Evolutionary conservation across 2,329 filamentous ascomycete genomes (phyloP), one percentile per base, ranked within the genome.

Genomic region (Corynespora cassiicola): DNA sequence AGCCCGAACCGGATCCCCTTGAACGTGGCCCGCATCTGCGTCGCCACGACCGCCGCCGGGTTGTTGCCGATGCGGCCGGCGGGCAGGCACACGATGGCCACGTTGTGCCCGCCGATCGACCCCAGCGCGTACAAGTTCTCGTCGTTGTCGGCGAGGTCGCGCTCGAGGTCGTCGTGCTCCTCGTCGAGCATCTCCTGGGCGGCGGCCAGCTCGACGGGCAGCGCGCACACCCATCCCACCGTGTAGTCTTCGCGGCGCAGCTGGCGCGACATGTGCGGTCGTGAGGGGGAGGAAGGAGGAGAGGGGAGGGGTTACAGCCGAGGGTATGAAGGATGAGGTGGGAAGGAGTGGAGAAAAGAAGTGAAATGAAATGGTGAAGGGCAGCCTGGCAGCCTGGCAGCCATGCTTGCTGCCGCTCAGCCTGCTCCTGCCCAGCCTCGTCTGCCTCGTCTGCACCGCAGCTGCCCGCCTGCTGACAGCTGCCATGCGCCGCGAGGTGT

Each of bases 1-100:
- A 77, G 54, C 2, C 63, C 64, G 24, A 75, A 58, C 14, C 50
- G 57, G 21, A 74, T 68, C 2, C 15, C 24, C 5, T 34, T 40
- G 41, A 72, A 73, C 4, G 56, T 59, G 4, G 45, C 33, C 10
- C 39, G 36, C 54, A 71, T 65, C 12, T 60, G 44, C 17, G 42
- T 57, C 2, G 62, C 63, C 2, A 65, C 61, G 2, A 47, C 50
- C 7, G 68, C 65, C 1, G 69, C 64, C 3, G 63, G 38, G 28
- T 38, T 61, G 7, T 41, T 70, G 10, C 70, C 71, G 24, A 61
- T 61, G 14, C 45, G 44, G 14, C 67, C 60, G 6, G 29, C 8
- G 63, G 34, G 34, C n/a, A 37, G 27, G 14, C 55, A 57, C 9
- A 54, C 56, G 24, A 68, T 58, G 16, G 61, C 63, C 15, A 70